phyloP scores from a whole-genome alignment of 495 filamentous ascomycete genomes.

The Aspergillus affinis region DNA sequence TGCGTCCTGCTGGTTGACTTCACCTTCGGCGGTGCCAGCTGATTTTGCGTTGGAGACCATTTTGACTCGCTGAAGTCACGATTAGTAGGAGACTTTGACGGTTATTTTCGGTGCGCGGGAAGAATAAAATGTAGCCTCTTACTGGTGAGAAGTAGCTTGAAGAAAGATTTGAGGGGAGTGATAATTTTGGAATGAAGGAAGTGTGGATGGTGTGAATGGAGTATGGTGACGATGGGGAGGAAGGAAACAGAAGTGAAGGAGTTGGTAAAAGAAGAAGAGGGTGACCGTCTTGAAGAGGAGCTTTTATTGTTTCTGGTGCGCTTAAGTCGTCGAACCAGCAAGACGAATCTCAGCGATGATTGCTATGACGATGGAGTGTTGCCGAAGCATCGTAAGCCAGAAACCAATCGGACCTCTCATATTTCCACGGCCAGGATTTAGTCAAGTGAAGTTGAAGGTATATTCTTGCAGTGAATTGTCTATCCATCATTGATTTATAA shows the following conservation, averaged over 20 bases:
- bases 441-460: no score
- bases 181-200: not conserved
- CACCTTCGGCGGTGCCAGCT: not conserved
- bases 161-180: not conserved
- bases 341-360: not conserved
- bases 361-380: not conserved
- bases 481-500: no score
- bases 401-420: no score
- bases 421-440: no score
- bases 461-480: no score
- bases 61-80: not conserved
- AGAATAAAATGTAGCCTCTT: no score
- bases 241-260: not conserved
- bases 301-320: not conserved
- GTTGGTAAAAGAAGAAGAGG: not conserved
- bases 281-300: not conserved
- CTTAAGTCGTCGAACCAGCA: not conserved
- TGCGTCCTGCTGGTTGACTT: constrained; percentile 11
- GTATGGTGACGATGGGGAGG: not conserved
- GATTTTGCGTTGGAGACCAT: constrained; percentile 9
- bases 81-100: not conserved
- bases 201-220: not conserved
- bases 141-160: not conserved
- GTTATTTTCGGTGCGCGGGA: no score
- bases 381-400: not conserved